Conservation (phyloP, 345 rosid genomes). For the Sonneratia caseolaris region DNA sequence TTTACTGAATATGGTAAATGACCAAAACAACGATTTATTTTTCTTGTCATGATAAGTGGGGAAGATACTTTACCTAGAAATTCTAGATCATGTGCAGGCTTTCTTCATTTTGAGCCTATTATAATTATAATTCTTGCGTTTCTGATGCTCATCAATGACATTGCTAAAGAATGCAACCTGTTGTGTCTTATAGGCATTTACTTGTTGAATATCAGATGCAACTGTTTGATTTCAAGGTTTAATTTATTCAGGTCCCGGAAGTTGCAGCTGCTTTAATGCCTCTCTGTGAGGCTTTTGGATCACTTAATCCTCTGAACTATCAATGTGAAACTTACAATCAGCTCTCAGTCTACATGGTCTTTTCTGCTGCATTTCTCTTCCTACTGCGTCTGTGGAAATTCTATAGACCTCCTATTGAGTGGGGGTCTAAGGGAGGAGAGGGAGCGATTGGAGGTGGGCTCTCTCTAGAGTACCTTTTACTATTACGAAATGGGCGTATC, state of each 20-base stretch:
- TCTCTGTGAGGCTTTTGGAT: conserved; percentile 60
- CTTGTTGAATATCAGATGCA: background rate
- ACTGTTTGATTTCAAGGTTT: background rate
- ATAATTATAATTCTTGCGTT: background rate
- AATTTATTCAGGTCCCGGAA: conserved; percentile 44
- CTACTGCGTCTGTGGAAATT: conserved; percentile 73
- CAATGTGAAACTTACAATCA: conserved; percentile 22
- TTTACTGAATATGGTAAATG: background rate
- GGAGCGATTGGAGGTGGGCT: conserved; percentile 36
- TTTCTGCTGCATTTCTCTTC: conserved; percentile 58
- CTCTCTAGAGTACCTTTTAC: conserved; percentile 46
- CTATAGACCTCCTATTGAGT: conserved; percentile 48
- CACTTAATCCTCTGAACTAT: conserved; percentile 33
- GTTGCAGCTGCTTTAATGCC: conserved; percentile 63
- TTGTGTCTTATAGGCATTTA: background rate
- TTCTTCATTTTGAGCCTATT: background rate
- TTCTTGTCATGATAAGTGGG: background rate
- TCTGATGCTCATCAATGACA: background rate
- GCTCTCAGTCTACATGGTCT: conserved; percentile 44
- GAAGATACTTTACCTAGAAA: background rate
- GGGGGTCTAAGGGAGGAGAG: conserved; percentile 17
- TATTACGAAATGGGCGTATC: conserved; percentile 36
- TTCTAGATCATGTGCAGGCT: background rate
- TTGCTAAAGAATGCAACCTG: background rate
- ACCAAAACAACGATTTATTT: background rate